Percentiles rank a stretch among this genome's conserved stretches.
Evolutionary conservation across 257 asterid species (phyloP).

Genomic region (Przewalskia tangutica): DNA sequence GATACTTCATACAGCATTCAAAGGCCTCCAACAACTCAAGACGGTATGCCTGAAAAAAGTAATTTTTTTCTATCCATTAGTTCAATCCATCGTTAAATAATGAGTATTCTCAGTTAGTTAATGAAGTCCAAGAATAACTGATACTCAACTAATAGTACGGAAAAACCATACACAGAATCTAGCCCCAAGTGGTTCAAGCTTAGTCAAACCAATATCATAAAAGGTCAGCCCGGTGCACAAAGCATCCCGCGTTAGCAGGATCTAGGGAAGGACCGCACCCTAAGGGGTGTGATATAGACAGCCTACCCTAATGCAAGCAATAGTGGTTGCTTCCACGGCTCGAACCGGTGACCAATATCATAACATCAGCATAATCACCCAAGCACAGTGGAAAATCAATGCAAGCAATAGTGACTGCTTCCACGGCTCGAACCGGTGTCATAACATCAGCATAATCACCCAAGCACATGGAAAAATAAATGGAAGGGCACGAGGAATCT

Average conservation of each 20-base stretch:
- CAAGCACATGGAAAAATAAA: not conserved
- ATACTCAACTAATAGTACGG: not conserved
- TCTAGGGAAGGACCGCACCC: too few relatives aligned
- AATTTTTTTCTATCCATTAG: not conserved
- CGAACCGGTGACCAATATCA: not conserved
- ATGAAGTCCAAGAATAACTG: not conserved
- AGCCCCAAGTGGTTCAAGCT: not conserved
- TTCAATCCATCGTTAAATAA: not conserved
- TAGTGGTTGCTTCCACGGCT: too few relatives aligned
- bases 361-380: not conserved
- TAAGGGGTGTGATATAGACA: too few relatives aligned
- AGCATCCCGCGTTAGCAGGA: too few relatives aligned
- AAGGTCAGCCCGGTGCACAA: too few relatives aligned
- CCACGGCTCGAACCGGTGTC: not conserved
- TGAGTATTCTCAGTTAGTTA: not conserved
- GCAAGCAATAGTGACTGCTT: too few relatives aligned
- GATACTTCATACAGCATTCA: constrained; percentile 81
- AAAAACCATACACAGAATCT: not conserved
- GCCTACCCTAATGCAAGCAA: too few relatives aligned
- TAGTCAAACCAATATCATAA: not conserved
- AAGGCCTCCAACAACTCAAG: constrained; percentile 86
- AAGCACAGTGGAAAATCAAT: too few relatives aligned
- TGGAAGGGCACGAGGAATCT: not conserved
- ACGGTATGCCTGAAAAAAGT: constrained; percentile 57
- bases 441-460: not conserved